These are phyloP conservation scores for Centella asiatica DNA, from an alignment of 129 eudicot genomes.

Conservation along the genomic window DNA sequence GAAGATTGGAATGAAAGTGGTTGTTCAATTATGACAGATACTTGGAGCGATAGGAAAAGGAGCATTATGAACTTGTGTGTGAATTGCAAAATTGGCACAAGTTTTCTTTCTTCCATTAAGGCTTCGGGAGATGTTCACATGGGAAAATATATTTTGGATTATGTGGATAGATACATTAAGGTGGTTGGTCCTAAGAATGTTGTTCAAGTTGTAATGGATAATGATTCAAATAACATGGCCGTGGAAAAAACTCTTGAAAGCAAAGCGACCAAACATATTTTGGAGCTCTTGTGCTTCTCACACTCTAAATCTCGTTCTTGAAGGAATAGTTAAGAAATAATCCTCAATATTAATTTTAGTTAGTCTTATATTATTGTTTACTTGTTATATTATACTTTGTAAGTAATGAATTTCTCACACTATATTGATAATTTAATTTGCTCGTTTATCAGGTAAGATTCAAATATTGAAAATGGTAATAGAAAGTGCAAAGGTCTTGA, in stretches of 20 bases:
- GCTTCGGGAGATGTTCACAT: neutral
- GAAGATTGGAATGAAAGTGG: slow-evolving; percentile 12
- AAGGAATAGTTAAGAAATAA: slow-evolving; percentile 1
- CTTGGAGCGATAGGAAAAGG: slow-evolving; percentile 9
- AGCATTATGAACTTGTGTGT: slow-evolving; percentile 21
- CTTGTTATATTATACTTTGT: no score
- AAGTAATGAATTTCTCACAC: no score
- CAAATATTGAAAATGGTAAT: neutral
- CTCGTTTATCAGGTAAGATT: neutral
- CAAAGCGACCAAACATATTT: slow-evolving; percentile 3
- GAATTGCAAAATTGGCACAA: slow-evolving; percentile 4
- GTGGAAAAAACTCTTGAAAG: neutral
- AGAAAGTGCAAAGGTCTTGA: slow-evolving; percentile 1
- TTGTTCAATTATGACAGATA: slow-evolving; percentile 17
- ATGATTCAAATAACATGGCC: slow-evolving; percentile 17
- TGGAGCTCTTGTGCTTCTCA: slow-evolving; percentile 15
- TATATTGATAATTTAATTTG: no score
- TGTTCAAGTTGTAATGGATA: slow-evolving; percentile 11
- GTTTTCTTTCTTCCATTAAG: slow-evolving; percentile 10
- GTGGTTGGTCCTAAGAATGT: slow-evolving; percentile 10
- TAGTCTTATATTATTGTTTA: no score
- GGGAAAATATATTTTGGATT: neutral
- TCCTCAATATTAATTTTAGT: neutral
- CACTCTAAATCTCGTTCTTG: neutral
- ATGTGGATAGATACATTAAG: slow-evolving; percentile 8